Evolutionary conservation across 192 early-diverging fungal genomes (phyloP), one percentile per base, ranked within the genome.

Genomic region (Coemansia sp.): DNA sequence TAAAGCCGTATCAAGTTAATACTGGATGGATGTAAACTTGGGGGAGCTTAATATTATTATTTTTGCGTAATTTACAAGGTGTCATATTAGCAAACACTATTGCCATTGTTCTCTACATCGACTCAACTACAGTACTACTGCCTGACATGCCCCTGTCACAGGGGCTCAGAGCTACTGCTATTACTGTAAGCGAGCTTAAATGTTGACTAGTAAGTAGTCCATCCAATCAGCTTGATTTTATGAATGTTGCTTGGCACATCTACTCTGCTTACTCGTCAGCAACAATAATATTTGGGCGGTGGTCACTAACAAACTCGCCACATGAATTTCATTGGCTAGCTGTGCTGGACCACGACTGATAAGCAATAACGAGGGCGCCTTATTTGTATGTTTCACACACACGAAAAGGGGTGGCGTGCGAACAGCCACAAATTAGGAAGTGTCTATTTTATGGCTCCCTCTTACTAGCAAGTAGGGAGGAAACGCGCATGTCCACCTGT

Each of bases 381-480:
- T 34, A 36, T 55, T 55, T 29, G 27, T 55, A n/a, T 13, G 12
- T 27, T 55, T n/a, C 31, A n/a, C 31, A 5, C 31, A 16, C 57
- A 15, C 15, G 1, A 60, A 62, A 62, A 41, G 34, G 55, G n/a
- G 68, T 69, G 68, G 68, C 68, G 68, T 69, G 68, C 46, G 68
- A 69, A 60, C 57, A 40, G 58, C 68, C 68, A 69, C 68, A 9
- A 44, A 68, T 58, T 43, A n/a, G 47, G 39, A 57, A 58, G 31
- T 24, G 29, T 12, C 27, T 55, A 27, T 55, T 60, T 60, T 18
- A 16, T 33, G 31, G 33, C 57, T 34, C 31, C 16, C 57, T 60
- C 31, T 13, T 16, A 36, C 57, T 60, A 33, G 27, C 34, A 60
- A 60, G 57, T 31, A 16, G 57, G 57, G 57, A 33, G 49, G 9